Base-by-base conservation (phyloP, 805 yeast genomes). In the Debaryomyces prosopidis region DNA sequence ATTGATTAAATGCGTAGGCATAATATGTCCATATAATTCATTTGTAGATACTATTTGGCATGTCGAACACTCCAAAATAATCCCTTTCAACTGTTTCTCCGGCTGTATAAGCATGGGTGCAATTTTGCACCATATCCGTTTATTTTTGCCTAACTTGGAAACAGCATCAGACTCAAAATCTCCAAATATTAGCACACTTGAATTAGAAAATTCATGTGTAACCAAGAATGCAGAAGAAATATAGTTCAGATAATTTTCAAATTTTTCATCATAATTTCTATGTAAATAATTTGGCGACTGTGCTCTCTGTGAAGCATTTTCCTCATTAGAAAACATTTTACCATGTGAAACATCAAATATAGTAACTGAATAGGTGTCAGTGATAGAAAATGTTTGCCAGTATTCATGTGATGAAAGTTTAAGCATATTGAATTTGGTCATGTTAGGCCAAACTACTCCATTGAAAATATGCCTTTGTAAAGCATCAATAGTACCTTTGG, bases 391-490 rank as follows among this genome's bases (percentile, higher is more conserved):
- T 1, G 47, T 28, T 3, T 39, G 16, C 17, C 51, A 44, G 36
- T 50, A 55, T 12, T 49, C 47, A 8, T 55, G 42, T 2, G 54
- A 17, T 15, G 48, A 45, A 12, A 70, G 50, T 4, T 57, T 46
- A 5, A 71, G 23, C 14, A 66, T 47, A 23, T 60, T 55, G 37
- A 60, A 59, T 39, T 52, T 55, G 9, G 77, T 69, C 59, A 84
- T 65, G 53, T 86, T 77, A 4, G 97, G 97, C 97, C 97, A 90
- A 2, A 87, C 69, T 4, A 67, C 55, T 37, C 84, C 88, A 62
- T 90, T 91, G 66, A 90, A 90, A 0, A 88, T 62, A 59, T 82
- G 75, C 1, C 62, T 58, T 47, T 73, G 63, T 8, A 90, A 60
- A 0, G 82, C 77, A 5, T 72, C 64, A 1, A 82, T 66, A 0